Evolutionary conservation across 176 grass and related monocot genomes (phyloP).

Genomic region (Eleusine indica): DNA sequence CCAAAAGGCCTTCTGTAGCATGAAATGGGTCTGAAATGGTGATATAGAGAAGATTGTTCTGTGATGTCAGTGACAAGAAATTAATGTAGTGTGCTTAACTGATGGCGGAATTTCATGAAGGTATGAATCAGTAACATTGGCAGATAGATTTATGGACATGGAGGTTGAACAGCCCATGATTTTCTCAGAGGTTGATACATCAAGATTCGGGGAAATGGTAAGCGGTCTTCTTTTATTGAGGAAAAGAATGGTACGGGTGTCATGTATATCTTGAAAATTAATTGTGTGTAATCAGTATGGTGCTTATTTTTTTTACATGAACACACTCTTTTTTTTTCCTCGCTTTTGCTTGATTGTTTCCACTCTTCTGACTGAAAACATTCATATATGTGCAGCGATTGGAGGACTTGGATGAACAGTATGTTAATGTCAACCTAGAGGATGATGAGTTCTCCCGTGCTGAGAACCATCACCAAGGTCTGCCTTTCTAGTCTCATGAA

Average conservation of each 20-base stretch:
- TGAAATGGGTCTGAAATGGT: conserved; percentile 29
- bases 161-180: conserved; percentile 67
- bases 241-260: neutral
- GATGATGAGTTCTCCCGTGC: conserved; percentile 55
- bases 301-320: conserved; percentile 9
- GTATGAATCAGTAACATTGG: conserved; percentile 87
- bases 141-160: conserved; percentile 55
- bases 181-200: conserved; percentile 46
- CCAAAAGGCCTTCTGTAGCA: conserved; percentile 9
- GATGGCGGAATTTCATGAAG: conserved; percentile 47
- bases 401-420: conserved; percentile 84
- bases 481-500: conserved; percentile 28
- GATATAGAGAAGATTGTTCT: conserved; percentile 13
- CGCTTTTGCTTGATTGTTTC: conserved; percentile 15
- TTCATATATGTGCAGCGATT: conserved; percentile 57
- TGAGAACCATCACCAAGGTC: conserved; percentile 76
- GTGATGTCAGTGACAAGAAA: conserved; percentile 27
- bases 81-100: conserved; percentile 12
- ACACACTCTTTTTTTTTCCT: neutral
- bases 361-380: conserved; percentile 20
- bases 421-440: conserved; percentile 70
- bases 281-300: conserved; percentile 8
- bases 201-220: conserved; percentile 77
- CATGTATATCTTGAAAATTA: conserved; percentile 26
- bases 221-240: conserved; percentile 3